phyloP scores from a whole-genome alignment of 768 basidiomycete genomes.

The Russula lepida region DNA sequence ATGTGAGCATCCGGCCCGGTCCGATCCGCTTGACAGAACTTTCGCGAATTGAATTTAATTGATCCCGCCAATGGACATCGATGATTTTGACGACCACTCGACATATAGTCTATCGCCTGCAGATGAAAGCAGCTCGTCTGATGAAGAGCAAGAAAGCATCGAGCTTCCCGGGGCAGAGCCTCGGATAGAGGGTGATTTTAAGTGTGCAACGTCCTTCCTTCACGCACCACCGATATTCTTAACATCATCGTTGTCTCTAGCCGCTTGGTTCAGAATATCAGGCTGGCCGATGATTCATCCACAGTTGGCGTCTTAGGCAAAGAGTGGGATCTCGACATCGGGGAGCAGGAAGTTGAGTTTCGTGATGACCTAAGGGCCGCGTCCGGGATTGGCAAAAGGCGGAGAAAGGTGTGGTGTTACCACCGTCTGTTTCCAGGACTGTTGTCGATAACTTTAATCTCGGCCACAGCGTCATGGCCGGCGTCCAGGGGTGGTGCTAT shows the following conservation, averaged over 20 bases:
- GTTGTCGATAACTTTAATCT: background rate
- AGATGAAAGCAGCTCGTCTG: slow-evolving; percentile 4
- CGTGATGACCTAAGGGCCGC: slow-evolving; percentile 66
- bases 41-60: background rate
- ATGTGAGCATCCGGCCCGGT: background rate
- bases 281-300: slow-evolving; percentile 40
- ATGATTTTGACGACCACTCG: slow-evolving; percentile 8
- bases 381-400: slow-evolving; percentile 55
- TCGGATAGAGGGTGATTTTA: slow-evolving; percentile 52
- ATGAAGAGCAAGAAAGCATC: slow-evolving; percentile 1
- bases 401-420: slow-evolving; percentile 29
- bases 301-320: slow-evolving; percentile 43
- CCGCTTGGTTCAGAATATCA: slow-evolving; percentile 60
- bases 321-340: slow-evolving; percentile 68
- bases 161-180: slow-evolving; percentile 22
- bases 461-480: slow-evolving; percentile 30
- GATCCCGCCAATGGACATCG: background rate
- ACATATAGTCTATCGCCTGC: slow-evolving; percentile 2
- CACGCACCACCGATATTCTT: background rate
- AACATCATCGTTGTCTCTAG: slow-evolving; percentile 29
- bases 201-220: slow-evolving; percentile 21
- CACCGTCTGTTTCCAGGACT: background rate
- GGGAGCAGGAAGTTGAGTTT: slow-evolving; percentile 61
- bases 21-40: background rate
- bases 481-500: slow-evolving; percentile 49